Conservation (phyloP, 2,329 filamentous ascomycete genomes). For the Chaetomium olivaceum region DNA sequence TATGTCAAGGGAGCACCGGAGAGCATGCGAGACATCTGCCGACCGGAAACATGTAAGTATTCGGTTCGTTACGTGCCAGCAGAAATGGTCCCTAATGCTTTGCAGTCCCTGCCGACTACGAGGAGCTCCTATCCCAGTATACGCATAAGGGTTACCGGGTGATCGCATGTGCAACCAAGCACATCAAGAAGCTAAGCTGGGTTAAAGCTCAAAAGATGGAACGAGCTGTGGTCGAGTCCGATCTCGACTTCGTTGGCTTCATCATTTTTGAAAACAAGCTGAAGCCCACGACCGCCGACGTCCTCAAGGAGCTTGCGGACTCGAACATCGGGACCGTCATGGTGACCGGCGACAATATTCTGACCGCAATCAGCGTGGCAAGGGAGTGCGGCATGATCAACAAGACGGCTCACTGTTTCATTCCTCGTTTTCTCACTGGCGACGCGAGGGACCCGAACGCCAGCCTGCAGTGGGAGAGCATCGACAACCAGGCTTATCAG, state of each 20-base stretch:
- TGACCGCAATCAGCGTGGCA: conserved; percentile 94
- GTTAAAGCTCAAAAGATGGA: conserved; percentile 94
- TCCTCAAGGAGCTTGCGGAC: conserved; percentile 77
- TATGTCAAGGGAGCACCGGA: conserved; percentile 97
- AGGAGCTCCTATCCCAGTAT: conserved; percentile 84
- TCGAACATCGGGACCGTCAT: conserved; percentile 89
- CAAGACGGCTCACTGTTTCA: conserved; percentile 81
- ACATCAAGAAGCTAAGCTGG: conserved; percentile 86
- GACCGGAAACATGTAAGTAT: conserved; percentile 72
- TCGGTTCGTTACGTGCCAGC: neutral
- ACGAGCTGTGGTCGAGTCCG: conserved; percentile 77
- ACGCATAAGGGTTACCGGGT: conserved; percentile 96
- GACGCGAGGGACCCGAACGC: conserved; percentile 72
- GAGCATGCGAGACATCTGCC: conserved; percentile 92
- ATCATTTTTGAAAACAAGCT: conserved; percentile 99
- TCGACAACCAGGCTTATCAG: conserved; percentile 78
- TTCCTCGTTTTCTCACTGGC: conserved; percentile 84
- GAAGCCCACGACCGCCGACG: conserved; percentile 78
- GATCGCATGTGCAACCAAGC: conserved; percentile 90
- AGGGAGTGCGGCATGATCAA: conserved; percentile 85
- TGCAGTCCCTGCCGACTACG: conserved; percentile 79
- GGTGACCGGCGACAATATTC: conserved; percentile 97
- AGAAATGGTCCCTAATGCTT: conserved; percentile 11
- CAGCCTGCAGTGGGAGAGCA: conserved; percentile 84
- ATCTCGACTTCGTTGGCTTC: conserved; percentile 87